Conservation (phyloP, 2,329 filamentous ascomycete species). For the Fusarium coffeatum region DNA sequence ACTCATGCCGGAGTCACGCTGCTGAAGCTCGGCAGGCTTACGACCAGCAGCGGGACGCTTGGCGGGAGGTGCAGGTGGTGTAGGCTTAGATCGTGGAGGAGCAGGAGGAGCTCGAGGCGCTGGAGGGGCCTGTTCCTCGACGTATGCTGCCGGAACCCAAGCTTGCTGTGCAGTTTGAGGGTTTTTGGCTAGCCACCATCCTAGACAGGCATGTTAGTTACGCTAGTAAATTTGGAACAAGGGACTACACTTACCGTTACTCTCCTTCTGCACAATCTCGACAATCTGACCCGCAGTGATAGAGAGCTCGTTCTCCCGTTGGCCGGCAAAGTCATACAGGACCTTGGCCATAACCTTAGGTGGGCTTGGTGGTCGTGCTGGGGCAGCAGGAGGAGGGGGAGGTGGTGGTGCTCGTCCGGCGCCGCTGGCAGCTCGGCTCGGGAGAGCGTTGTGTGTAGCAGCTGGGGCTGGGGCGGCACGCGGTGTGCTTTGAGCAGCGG, state of each 20-base stretch:
- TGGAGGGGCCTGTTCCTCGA: constrained; percentile 81
- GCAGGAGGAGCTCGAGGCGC: constrained; percentile 74
- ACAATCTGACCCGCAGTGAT: constrained; percentile 84
- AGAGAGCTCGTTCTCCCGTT: constrained; percentile 85
- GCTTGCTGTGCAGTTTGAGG: constrained; percentile 72
- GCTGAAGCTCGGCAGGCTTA: constrained; percentile 76
- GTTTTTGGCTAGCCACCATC: constrained; percentile 94
- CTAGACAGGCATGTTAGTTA: constrained; percentile 61
- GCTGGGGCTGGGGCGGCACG: constrained; percentile 22
- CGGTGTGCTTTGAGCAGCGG: constrained; percentile 40
- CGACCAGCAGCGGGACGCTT: constrained; percentile 80
- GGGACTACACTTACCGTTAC: constrained; percentile 76
- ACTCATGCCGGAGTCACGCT: constrained; percentile 78
- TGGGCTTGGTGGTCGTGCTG: constrained; percentile 62
- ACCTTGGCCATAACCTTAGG: constrained; percentile 88
- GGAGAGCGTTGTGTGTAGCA: constrained; percentile 49
- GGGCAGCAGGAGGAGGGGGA: constrained; percentile 67
- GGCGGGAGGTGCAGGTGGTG: constrained; percentile 80
- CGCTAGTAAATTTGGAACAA: neutral
- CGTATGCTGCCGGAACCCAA: constrained; percentile 94
- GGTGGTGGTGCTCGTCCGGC: constrained; percentile 70
- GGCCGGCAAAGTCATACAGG: constrained; percentile 89
- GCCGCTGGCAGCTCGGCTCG: constrained; percentile 64
- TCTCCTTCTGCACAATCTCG: constrained; percentile 92
- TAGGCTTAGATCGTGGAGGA: constrained; percentile 73